These are phyloP conservation scores for Psilocybe tampanensis DNA, from an alignment of 768 basidiomycete genomes.

Conservation along the genomic window DNA sequence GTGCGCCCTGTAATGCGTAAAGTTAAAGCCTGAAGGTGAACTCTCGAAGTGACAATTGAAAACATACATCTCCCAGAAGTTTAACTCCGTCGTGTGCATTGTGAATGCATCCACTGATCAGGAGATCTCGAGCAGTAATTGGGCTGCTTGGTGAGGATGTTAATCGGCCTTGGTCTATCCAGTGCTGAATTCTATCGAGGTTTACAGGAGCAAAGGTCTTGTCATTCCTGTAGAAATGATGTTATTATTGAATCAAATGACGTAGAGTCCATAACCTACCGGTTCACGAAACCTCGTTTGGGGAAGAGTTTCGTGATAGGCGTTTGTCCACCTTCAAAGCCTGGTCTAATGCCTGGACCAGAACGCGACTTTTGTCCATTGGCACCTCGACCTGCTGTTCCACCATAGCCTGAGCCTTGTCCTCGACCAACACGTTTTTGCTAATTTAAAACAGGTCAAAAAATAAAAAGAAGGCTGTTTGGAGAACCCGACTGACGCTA, in stretches of 20 bases:
- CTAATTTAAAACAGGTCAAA: conserved; percentile 38
- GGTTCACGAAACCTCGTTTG: conserved; percentile 92
- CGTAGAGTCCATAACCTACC: conserved; percentile 50
- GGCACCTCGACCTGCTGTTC: conserved; percentile 91
- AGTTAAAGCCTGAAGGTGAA: background rate
- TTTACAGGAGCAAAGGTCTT: conserved; percentile 84
- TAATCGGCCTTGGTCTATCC: conserved; percentile 86
- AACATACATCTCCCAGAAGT: conserved; percentile 78
- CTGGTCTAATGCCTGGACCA: conserved; percentile 79
- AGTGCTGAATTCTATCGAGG: conserved; percentile 85
- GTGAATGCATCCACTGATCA: conserved; percentile 88
- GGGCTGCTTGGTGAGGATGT: conserved; percentile 76
- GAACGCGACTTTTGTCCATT: conserved; percentile 96
- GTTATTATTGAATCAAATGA: background rate
- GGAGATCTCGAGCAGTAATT: conserved; percentile 84
- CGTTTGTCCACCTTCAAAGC: conserved; percentile 98
- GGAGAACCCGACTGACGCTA: conserved; percentile 42
- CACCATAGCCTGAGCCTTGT: conserved; percentile 88
- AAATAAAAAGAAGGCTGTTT: background rate
- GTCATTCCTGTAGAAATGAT: conserved; percentile 52
- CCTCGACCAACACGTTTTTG: conserved; percentile 96
- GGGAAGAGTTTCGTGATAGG: conserved; percentile 89
- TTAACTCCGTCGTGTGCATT: conserved; percentile 91
- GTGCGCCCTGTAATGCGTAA: conserved; percentile 52
- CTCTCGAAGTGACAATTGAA: conserved; percentile 26